Conservation (phyloP, 441 rosid genomes). For the Populus hybrid region DNA sequence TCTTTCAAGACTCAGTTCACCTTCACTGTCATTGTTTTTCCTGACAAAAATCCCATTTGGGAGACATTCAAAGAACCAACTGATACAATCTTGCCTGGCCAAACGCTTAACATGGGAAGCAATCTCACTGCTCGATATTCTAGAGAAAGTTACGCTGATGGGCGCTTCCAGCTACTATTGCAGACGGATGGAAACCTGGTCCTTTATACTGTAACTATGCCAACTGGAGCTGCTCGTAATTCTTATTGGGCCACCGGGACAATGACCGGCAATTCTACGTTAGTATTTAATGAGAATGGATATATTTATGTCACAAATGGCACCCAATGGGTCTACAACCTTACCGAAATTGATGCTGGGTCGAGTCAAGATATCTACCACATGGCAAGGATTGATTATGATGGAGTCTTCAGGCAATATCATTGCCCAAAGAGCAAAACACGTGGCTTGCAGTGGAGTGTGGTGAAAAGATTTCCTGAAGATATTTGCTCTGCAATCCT, state of each 20-base stretch:
- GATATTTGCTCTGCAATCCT: not conserved
- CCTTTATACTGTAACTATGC: conserved; percentile 12
- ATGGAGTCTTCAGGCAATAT: conserved; percentile 3
- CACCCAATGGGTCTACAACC: not conserved
- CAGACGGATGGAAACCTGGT: conserved; percentile 7
- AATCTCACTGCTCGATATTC: conserved; percentile 13
- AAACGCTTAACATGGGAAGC: conserved; percentile 11
- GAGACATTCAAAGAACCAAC: conserved; percentile 42
- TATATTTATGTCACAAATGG: conserved; percentile 10
- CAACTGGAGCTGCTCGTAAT: not conserved
- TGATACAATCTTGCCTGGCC: conserved; percentile 39
- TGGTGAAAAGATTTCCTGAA: not conserved
- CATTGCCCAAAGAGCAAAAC: conserved; percentile 18
- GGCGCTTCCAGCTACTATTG: conserved; percentile 33
- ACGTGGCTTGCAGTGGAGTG: not conserved
- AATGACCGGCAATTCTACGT: not conserved
- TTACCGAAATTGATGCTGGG: not conserved
- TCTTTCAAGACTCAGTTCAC: no score
- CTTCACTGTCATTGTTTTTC: no score
- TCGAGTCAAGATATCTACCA: not conserved
- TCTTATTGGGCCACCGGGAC: conserved; percentile 3
- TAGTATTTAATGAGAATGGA: conserved; percentile 28
- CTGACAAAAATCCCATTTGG: conserved; percentile 24
- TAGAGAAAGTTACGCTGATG: conserved; percentile 19
- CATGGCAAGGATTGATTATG: not conserved